Conservation (phyloP, 2,329 filamentous ascomycete species). For the Fusarium austroafricanum region DNA sequence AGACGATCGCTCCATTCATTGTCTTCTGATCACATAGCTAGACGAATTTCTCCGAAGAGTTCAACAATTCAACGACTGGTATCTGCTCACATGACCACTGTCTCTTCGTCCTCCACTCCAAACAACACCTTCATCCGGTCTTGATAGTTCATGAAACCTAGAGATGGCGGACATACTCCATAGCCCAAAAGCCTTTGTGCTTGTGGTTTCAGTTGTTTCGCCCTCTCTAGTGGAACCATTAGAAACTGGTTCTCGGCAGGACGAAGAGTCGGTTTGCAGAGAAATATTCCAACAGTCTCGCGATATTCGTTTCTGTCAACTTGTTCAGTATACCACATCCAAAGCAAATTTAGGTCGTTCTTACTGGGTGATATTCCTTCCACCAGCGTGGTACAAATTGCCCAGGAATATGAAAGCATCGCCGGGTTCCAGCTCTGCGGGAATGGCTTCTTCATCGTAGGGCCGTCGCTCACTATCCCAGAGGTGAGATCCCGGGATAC, state of each 20-base stretch:
- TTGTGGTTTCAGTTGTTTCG: conserved; percentile 17
- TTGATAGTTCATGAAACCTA: conserved; percentile 33
- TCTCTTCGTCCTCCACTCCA: conserved; percentile 27
- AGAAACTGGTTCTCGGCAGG: conserved; percentile 31
- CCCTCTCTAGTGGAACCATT: conserved; percentile 21
- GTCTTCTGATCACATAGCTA: neutral
- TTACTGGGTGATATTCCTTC: conserved; percentile 51
- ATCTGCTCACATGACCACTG: conserved; percentile 12
- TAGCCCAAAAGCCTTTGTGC: conserved; percentile 25
- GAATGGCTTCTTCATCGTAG: conserved; percentile 52
- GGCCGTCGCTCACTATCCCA: conserved; percentile 55
- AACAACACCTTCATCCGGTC: conserved; percentile 30
- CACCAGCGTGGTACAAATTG: conserved; percentile 55
- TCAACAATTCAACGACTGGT: no score
- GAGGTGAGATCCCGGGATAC: conserved; percentile 55
- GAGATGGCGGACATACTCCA: conserved; percentile 11
- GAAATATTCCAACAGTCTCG: conserved; percentile 29
- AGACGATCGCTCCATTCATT: neutral
- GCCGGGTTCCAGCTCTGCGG: conserved; percentile 54
- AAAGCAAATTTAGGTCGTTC: no score
- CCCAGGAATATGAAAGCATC: conserved; percentile 56
- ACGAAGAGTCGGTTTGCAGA: conserved; percentile 25
- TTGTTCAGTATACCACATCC: neutral
- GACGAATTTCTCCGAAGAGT: no score
- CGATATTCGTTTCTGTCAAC: neutral